Evolutionary conservation across 202 grass and related monocot genomes (phyloP).

Genomic region (Elaeis oleifera): DNA sequence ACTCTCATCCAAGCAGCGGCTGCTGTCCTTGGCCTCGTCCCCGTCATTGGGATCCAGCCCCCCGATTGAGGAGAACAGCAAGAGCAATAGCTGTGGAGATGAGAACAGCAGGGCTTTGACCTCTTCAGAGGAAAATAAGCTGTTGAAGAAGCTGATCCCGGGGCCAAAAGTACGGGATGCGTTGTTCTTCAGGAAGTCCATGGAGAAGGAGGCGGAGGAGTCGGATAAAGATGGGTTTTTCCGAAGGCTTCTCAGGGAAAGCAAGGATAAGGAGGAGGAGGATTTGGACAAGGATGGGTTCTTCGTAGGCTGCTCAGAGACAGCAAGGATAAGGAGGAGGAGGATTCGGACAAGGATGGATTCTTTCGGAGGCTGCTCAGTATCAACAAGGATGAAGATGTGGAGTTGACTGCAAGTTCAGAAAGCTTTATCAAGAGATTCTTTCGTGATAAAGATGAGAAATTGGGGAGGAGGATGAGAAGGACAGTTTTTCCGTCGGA

Average conservation of each 20-base stretch:
- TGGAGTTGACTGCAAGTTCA: constrained; percentile 24
- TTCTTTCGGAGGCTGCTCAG: too few relatives aligned
- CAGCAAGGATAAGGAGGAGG: too few relatives aligned
- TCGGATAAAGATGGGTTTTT: constrained; percentile 37
- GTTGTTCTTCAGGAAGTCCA: constrained; percentile 62
- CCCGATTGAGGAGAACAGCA: constrained; percentile 20
- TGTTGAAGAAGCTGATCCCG: constrained; percentile 81
- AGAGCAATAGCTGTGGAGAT: constrained; percentile 21
- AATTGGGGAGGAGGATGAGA: constrained; percentile 61
- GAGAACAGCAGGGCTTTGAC: constrained; percentile 37
- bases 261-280: constrained; percentile 14
- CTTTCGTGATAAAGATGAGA: constrained; percentile 83
- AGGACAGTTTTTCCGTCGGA: constrained; percentile 27
- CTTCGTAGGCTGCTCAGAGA: constrained; percentile 80
- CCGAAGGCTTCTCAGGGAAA: constrained; percentile 8
- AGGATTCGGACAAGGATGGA: too few relatives aligned
- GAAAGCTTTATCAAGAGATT: constrained; percentile 91
- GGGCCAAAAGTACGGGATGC: constrained; percentile 85
- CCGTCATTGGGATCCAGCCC: constrained; percentile 45
- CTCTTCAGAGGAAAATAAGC: constrained; percentile 70
- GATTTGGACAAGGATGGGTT: constrained; percentile 69
- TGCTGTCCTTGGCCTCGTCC: constrained; percentile 68
- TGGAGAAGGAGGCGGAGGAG: constrained; percentile 68
- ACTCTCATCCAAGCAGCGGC: constrained; percentile 76
- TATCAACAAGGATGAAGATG: constrained; percentile 14